Evolutionary conservation across 2,329 filamentous ascomycete genomes (phyloP), one percentile per base, ranked within the genome.

Genomic region (Alternaria brassicicola): DNA sequence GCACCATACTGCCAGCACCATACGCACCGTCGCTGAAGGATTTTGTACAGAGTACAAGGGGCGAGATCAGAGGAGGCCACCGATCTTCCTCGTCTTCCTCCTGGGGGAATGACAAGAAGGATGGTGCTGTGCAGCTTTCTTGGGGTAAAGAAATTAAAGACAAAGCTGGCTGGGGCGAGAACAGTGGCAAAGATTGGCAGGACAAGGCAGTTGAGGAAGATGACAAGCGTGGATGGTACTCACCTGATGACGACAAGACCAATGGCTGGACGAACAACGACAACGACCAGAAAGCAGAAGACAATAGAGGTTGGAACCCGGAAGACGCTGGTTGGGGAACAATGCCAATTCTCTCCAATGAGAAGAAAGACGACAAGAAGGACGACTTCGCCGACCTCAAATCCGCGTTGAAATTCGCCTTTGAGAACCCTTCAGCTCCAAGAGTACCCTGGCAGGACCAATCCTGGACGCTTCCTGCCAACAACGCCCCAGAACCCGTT

Each of bases 81-180:
- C 49, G 31, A 10, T 41, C 56, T 9, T 38, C 38, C 26, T 51
- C 48, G 2, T 38, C 42, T 3, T 62, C 43, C 5, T 59, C 61
- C n/a, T 67, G 65, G 63, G 53, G 42, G 7, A 46, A 26, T 8
- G 21, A 17, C 10, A 55, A 48, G 25, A 39, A 50, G 1, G 25
- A 30, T 35, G 3, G n/a, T 15, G n/a, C 19, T 4, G 36, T 3
- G 0, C 30, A 60, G 8, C 1, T 3, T 6, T 38, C 9, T 10
- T 60, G 47, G 57, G 57, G 33, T 3, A 26, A 33, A 12, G 43
- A 2, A 8, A 7, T 1, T 6, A 7, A 46, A 2, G 23, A 50
- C 15, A 23, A 38, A 8, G 12, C n/a, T 47, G 39, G 35, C 1
- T 59, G 56, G 56, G 6, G 42, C 4, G 26, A 33, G 23, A 4